Evolutionary conservation across 1,284 basidiomycete species (phyloP).

Genomic region (Xerocomus minutiporus): DNA sequence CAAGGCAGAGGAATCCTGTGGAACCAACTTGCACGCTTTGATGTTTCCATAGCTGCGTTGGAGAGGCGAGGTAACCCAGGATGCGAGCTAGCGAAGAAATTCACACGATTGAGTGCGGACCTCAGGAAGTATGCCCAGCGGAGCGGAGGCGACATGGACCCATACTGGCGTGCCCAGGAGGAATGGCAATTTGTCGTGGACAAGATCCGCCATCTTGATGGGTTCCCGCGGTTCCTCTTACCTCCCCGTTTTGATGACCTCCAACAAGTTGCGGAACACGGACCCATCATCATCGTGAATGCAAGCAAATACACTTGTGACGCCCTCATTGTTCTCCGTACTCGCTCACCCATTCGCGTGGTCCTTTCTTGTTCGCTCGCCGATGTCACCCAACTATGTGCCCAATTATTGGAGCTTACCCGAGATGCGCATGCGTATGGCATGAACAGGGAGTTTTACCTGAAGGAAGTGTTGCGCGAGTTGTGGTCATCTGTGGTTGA

Average conservation of each 20-base stretch:
- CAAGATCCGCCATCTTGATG: constrained; percentile 16
- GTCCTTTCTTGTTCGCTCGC: neutral
- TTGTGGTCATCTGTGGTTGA: neutral
- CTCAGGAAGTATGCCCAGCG: neutral
- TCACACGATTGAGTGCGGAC: neutral
- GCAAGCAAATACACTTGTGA: neutral
- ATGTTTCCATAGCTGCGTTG: constrained; percentile 1
- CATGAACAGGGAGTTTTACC: neutral
- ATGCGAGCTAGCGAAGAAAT: neutral
- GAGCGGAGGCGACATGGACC: neutral
- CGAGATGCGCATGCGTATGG: neutral
- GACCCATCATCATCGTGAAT: too few species aligned
- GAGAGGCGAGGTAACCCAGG: neutral
- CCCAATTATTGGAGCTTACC: too few species aligned
- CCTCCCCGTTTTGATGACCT: constrained; percentile 22
- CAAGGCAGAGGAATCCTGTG: too few species aligned
- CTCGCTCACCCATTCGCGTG: neutral
- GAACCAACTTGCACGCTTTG: neutral
- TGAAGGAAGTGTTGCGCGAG: neutral
- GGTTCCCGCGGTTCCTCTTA: constrained; percentile 22
- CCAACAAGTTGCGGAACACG: constrained; percentile 16
- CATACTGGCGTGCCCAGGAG: neutral
- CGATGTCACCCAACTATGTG: neutral
- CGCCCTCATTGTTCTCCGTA: neutral
- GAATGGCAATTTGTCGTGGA: constrained; percentile 9